Evolutionary conservation across 495 filamentous ascomycete genomes (phyloP).

Genomic region (Hyaloscypha bicolor): DNA sequence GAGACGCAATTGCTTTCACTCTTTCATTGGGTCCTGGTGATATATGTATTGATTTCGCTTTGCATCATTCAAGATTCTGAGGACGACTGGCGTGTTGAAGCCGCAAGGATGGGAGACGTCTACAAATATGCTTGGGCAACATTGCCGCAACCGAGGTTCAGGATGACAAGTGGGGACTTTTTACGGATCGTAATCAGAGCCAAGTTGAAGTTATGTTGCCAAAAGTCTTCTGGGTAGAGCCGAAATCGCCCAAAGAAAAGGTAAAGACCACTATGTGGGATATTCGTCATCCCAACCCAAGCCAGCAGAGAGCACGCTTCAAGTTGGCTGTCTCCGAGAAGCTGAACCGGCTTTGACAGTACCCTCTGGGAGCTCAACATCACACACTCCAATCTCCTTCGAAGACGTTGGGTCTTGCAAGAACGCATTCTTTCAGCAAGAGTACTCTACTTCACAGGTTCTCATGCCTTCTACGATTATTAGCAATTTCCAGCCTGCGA

Average conservation of each 20-base stretch:
- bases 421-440: neutral
- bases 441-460: neutral
- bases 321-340: neutral
- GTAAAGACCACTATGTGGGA: no score
- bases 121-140: constrained; percentile 1
- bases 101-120: neutral
- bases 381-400: neutral
- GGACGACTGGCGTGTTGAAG: neutral
- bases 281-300: neutral
- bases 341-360: neutral
- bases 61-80: neutral
- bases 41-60: neutral
- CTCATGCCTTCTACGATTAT: neutral
- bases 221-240: neutral
- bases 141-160: neutral
- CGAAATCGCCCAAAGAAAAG: neutral
- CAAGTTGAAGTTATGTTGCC: neutral
- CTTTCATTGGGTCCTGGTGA: neutral
- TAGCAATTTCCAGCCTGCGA: no score
- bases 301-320: neutral
- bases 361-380: neutral
- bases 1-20: neutral
- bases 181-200: neutral
- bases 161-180: neutral
- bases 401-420: neutral